A percentile compares a stretch with the other conserved stretches of the same genome.
Conservation (phyloP, 805 yeast genomes). For the Pichia nanzhaoensis region DNA sequence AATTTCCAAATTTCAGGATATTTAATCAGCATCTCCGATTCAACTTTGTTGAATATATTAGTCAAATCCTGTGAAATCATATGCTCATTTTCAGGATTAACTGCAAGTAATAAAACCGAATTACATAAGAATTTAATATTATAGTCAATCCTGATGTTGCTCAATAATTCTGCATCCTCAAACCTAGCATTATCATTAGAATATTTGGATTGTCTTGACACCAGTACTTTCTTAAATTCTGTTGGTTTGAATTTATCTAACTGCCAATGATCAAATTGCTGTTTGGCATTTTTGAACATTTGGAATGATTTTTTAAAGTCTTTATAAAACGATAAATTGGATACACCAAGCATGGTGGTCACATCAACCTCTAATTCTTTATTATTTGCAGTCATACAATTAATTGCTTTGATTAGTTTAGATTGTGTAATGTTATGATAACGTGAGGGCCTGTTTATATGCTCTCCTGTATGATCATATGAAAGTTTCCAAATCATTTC, state of each 20-base stretch:
- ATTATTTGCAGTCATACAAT: conserved; percentile 14
- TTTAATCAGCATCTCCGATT: conserved; percentile 13
- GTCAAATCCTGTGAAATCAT: conserved; percentile 16
- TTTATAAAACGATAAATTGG: conserved; percentile 22
- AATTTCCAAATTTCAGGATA: conserved; percentile 31
- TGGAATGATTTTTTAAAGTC: conserved; percentile 21
- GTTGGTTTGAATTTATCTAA: conserved; percentile 28
- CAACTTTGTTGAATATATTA: conserved; percentile 16
- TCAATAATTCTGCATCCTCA: conserved; percentile 6
- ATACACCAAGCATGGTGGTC: conserved; percentile 26
- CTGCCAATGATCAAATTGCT: conserved; percentile 29
- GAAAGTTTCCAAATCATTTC: conserved; percentile 28
- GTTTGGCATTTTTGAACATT: conserved; percentile 25
- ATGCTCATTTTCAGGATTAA: conserved; percentile 12
- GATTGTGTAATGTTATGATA: conserved; percentile 23
- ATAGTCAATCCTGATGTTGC: conserved; percentile 21
- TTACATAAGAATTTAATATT: conserved; percentile 27
- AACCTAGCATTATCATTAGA: neutral
- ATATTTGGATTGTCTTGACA: neutral
- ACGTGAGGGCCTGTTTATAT: conserved; percentile 18
- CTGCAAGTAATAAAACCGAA: conserved; percentile 21
- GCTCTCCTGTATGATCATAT: conserved; percentile 26
- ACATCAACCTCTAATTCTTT: conserved; percentile 19
- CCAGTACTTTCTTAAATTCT: conserved; percentile 21
- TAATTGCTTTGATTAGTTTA: conserved; percentile 19